Base-by-base conservation (phyloP, 2,329 filamentous ascomycete genomes). In the Verruconis gallopava region DNA sequence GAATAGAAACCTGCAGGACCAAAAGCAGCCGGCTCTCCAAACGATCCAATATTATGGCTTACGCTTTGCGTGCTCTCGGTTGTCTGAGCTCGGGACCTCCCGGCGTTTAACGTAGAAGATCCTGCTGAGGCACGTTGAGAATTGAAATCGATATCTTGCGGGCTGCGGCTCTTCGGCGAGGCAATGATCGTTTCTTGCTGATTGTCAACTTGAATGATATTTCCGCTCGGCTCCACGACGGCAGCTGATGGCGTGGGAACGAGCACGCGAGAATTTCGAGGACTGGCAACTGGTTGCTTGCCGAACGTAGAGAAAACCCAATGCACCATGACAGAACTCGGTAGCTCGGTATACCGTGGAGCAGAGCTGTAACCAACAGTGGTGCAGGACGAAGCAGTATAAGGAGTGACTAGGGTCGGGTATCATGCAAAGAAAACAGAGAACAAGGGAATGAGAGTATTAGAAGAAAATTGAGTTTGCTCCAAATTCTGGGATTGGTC, bases 261-360 rank as follows among this genome's bases (percentile, higher is more conserved):
- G 6, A 9, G 25, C n/a, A 9, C n/a, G 9, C 25, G 6, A 9
- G 25, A 30, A 30, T 30, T 30, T 9, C 25, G 6, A 9, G 9
- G 6, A n/a, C 25, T 30, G 25, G n/a, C 25, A 30, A 30, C n/a
- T 9, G 25, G 25, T 9, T 30, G 25, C 25, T 30, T 30, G 25
- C 25, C 25, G n/a, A 30, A 30, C 9, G 25, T 30, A n/a, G 25
- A 30, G 25, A 30, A 30, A 9, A 30, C 25, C 25, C 25, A 30
- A n/a, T 30, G 25, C 25, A 30, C 25, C 25, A 30, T 30, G 25
- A 30, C 25, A 30, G n/a, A n/a, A n/a, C n/a, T n/a, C n/a, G n/a
- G n/a, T n/a, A n/a, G n/a, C n/a, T n/a, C n/a, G n/a, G n/a, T n/a
- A n/a, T n/a, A n/a, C n/a, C n/a, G n/a, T n/a, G n/a, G n/a, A n/a